phyloP scores from a whole-genome alignment of 805 yeast genomes.

The Barnettozyma californica region DNA sequence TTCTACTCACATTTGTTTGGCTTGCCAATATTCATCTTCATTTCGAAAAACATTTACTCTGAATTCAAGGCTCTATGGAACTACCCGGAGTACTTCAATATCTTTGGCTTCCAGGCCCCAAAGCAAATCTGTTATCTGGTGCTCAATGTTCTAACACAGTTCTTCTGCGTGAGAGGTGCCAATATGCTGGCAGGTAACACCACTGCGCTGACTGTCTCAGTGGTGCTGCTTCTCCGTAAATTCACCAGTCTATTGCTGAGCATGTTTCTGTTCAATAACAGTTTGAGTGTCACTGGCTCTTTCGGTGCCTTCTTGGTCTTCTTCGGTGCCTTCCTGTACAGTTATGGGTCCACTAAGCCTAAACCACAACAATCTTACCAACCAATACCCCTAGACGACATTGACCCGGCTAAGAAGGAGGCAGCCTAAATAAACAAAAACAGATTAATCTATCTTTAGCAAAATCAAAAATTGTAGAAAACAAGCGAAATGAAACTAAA shows the following conservation, averaged over 20 bases:
- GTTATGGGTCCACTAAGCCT: conserved; percentile 24
- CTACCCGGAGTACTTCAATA: conserved; percentile 16
- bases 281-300: conserved; percentile 32
- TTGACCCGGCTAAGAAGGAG: background rate
- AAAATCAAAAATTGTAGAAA: background rate
- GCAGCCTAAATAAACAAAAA: background rate
- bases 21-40: conserved; percentile 45
- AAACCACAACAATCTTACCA: conserved; percentile 19
- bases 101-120: conserved; percentile 21
- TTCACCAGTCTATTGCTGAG: conserved; percentile 55
- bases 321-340: conserved; percentile 48
- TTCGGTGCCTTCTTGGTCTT: conserved; percentile 50
- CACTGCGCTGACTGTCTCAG: conserved; percentile 58
- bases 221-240: conserved; percentile 57
- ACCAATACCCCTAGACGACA: conserved; percentile 6
- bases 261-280: conserved; percentile 45
- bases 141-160: conserved; percentile 48
- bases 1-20: conserved; percentile 57
- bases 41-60: conserved; percentile 27
- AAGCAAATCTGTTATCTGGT: conserved; percentile 28
- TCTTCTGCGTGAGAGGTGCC: conserved; percentile 63
- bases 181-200: conserved; percentile 52
- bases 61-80: conserved; percentile 28
- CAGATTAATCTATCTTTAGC: background rate
- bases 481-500: background rate